phyloP scores from a whole-genome alignment of 352 stramenopile genomes.

The Peronospora tabacina region DNA sequence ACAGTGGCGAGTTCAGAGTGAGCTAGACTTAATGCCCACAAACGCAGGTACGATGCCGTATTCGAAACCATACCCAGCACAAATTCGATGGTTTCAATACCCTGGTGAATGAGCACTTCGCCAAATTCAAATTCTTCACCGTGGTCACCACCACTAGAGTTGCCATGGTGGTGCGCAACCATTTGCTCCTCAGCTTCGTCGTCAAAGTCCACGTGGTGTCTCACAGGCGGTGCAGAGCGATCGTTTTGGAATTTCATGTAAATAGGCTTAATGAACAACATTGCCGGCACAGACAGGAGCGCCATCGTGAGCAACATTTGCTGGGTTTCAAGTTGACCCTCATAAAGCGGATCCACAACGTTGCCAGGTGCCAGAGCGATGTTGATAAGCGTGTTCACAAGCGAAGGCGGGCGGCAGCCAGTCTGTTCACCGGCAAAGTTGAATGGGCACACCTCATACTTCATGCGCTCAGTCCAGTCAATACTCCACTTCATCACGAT shows the following conservation, averaged over 20 bases:
- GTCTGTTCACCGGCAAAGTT: slow-evolving; percentile 91
- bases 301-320: slow-evolving; percentile 90
- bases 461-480: slow-evolving; percentile 95
- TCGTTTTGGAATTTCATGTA: slow-evolving; percentile 79
- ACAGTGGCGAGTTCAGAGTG: slow-evolving; percentile 91
- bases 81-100: slow-evolving; percentile 99
- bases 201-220: slow-evolving; percentile 70
- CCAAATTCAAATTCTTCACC: slow-evolving; percentile 91
- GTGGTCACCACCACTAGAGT: slow-evolving; percentile 34
- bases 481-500: slow-evolving; percentile 99
- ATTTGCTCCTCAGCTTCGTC: slow-evolving; percentile 64
- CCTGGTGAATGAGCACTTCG: slow-evolving; percentile 98
- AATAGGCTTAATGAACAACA: slow-evolving; percentile 94
- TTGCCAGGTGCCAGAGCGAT: slow-evolving; percentile 92
- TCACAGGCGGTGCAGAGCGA: slow-evolving; percentile 42
- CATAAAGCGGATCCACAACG: slow-evolving; percentile 94
- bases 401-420: slow-evolving; percentile 93
- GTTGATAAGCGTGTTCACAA: slow-evolving; percentile 99
- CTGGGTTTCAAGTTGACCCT: slow-evolving; percentile 86
- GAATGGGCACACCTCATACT: slow-evolving; percentile 86
- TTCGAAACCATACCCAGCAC: slow-evolving; percentile 99
- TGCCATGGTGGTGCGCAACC: slow-evolving; percentile 37
- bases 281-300: slow-evolving; percentile 92
- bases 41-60: slow-evolving; percentile 98
- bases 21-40: slow-evolving; percentile 97